These are phyloP conservation scores for Umbellularia californica DNA, from an alignment of 164 flowering plant genomes.

Conservation along the genomic window DNA sequence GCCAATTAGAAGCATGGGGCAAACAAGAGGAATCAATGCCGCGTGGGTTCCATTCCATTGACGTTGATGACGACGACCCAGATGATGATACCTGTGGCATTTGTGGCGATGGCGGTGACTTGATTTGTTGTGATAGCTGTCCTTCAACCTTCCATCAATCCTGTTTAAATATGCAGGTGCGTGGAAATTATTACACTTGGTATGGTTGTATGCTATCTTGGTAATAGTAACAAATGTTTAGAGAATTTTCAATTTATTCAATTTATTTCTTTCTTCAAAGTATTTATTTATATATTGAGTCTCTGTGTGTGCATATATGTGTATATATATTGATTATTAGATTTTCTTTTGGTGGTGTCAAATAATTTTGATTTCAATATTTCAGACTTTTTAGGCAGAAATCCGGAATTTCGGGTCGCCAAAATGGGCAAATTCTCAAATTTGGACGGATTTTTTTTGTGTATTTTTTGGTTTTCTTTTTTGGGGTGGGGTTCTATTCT, in stretches of 20 bases:
- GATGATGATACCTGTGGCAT: constrained; percentile 97
- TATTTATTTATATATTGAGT: too few species aligned
- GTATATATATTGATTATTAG: too few species aligned
- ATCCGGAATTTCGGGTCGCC: too few species aligned
- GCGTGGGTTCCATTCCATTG: constrained; percentile 46
- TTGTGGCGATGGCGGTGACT: constrained; percentile 97
- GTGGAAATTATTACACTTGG: background rate
- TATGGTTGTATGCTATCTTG: background rate
- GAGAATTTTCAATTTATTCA: background rate
- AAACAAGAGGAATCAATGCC: constrained; percentile 47
- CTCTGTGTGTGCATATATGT: too few species aligned
- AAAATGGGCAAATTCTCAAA: too few species aligned
- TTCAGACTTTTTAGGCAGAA: too few species aligned
- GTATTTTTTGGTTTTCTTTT: too few species aligned
- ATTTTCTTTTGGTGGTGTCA: too few species aligned
- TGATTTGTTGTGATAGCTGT: constrained; percentile 98
- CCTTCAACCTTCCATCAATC: constrained; percentile 93
- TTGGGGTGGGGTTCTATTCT: too few species aligned
- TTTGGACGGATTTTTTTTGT: too few species aligned
- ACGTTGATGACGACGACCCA: constrained; percentile 73
- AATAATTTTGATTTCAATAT: too few species aligned
- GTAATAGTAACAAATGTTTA: background rate
- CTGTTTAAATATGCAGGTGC: constrained; percentile 84
- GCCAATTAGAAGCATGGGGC: constrained; percentile 89
- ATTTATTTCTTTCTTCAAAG: too few species aligned